Base-by-base conservation (phyloP, 2,329 filamentous ascomycete genomes). In the Fusarium gaditjirri region DNA sequence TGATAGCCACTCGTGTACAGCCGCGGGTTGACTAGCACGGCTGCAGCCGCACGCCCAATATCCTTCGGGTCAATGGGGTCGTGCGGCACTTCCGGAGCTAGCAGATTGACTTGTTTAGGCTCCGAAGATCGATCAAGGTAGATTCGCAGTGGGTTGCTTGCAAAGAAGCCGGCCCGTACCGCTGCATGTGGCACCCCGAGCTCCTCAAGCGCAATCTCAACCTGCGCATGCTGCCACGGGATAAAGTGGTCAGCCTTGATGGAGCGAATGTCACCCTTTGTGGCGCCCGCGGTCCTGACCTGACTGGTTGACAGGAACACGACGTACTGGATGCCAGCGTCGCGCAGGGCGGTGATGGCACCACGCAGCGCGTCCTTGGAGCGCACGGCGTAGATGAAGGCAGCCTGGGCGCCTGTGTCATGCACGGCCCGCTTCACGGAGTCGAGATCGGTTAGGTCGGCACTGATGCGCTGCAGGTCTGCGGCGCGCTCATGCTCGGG, bases 141-240 rank as follows among this genome's bases (percentile, higher is more conserved):
- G 4, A 58, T 58, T 23, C 56, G 23, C 3, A 59, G n/a, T 9
- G 56, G 44, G 12, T 53, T 59, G 5, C 56, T 59, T 9, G 56
- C 56, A 53, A 59, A 59, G 29, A 59, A 59, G 6, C 44, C 56
- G 33, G 36, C 44, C n/a, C 56, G 56, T 17, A 59, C 44, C 44
- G 56, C 44, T 41, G 44, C 23, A 33, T 52, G 44, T 10, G 43
- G 43, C 35, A 39, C 56, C n/a, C 25, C 33, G 1, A 52, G 35
- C n/a, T 59, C 56, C 27, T 59, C 56, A 7, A 59, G 44, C 16
- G 31, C 56, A 29, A 59, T 36, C 56, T 59, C 56, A 14, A 59
- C 43, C 35, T 59, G 56, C 6, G 56, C 56, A 21, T 59, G 56
- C 19, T 52, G 43, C 56, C 56, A 59, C 0, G 56, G 56, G 4